Percentiles rank a stretch among this genome's conserved stretches.
phyloP scores from a whole-genome alignment of 352 stramenopile species.

The Phytophthora megakarya region DNA sequence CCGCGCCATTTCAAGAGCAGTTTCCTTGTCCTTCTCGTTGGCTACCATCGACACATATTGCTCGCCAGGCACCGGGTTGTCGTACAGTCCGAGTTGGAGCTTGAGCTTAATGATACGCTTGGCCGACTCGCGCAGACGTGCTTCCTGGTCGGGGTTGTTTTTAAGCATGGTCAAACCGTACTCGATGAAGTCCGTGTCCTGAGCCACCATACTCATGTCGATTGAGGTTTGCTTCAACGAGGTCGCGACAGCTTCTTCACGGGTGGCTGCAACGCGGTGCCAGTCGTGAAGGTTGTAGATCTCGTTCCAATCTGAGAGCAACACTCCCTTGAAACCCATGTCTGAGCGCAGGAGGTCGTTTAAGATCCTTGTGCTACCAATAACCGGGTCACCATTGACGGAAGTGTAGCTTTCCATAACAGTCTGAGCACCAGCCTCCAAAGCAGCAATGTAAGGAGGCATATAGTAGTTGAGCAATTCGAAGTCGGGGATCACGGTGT shows the following conservation, averaged over 20 bases:
- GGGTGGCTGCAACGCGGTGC: constrained; percentile 45
- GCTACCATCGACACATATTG: constrained; percentile 49
- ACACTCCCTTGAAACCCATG: constrained; percentile 77
- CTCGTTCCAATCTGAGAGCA: constrained; percentile 91
- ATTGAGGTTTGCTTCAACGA: constrained; percentile 74
- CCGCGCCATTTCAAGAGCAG: constrained; percentile 59
- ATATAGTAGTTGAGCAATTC: constrained; percentile 79
- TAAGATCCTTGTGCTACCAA: constrained; percentile 72
- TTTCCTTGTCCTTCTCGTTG: constrained; percentile 42
- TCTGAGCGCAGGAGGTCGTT: constrained; percentile 70
- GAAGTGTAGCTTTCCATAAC: constrained; percentile 94
- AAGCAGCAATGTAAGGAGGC: constrained; percentile 72
- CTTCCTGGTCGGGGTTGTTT: constrained; percentile 35
- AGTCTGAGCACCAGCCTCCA: constrained; percentile 75
- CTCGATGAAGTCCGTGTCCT: constrained; percentile 49
- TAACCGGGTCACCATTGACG: constrained; percentile 85
- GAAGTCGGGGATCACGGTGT: constrained; percentile 38
- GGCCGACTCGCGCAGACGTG: constrained; percentile 57
- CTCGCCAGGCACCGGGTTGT: constrained; percentile 54
- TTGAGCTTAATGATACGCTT: constrained; percentile 75
- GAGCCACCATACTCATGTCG: constrained; percentile 90
- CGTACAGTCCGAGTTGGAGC: constrained; percentile 68
- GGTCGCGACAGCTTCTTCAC: constrained; percentile 56
- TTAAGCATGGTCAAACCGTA: constrained; percentile 47
- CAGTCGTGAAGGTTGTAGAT: constrained; percentile 79